Base-by-base conservation (phyloP, 2,329 filamentous ascomycete genomes). In the Furcasterigmium furcatum region DNA sequence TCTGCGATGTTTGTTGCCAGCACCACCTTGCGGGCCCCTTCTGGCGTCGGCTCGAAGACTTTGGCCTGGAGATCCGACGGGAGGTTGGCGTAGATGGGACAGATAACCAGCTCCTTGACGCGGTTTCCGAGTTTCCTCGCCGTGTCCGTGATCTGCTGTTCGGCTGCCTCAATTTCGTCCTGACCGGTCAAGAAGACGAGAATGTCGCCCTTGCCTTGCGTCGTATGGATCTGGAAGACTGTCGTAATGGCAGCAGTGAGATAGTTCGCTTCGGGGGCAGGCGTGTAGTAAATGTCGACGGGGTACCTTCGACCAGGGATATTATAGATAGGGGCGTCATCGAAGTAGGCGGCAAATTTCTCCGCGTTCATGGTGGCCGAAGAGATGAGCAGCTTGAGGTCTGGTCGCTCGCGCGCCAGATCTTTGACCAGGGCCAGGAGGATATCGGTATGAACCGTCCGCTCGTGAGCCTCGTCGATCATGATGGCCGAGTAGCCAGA, bases 401-500 rank as follows among this genome's bases (percentile, higher is more conserved):
- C 92, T 4, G 87, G 88, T 35, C 94, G 74, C 43, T 88, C 87
- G 49, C 87, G 78, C 1, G 88, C 85, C 50, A 97, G 78, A 68
- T 97, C 92, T 59, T 96, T 96, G 46, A 96, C 77, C 27, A 99
- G 68, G 10, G 88, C 90, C 48, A 96, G 79, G 8, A 96, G 68
- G 46, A 99, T 91, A 64, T 99, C 94, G 0, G 92, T 96, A 44
- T 90, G 84, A 1, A 97, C 79, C 0, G 90, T 96, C 54, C 94
- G 79, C 63, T 99, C 94, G 78, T 99, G 94, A 1, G 94, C 94
- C 64, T 99, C 94, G 61, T 99, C 94, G 46, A 99, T 92, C 85
- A 99, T 96, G 51, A 99, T 69, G 12, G 85, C 88, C 5, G 88
- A 88, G 57, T 97, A 97, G 14, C 82, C 83, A 2, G 82, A 79